Conservation (phyloP, 1,139 yeast species). For the Yamadazyma friedrichii region DNA sequence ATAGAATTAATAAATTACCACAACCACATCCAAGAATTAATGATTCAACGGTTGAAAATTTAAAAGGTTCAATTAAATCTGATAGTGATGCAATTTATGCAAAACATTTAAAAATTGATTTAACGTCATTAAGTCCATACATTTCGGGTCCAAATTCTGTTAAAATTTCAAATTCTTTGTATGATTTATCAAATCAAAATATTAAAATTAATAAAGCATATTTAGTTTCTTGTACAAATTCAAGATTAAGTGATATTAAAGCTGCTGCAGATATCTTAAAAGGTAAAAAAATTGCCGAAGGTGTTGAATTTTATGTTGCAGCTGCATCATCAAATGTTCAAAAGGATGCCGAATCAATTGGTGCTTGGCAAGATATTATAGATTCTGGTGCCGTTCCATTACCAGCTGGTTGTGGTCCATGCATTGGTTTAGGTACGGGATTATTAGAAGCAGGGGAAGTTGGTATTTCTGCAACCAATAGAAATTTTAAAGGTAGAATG, state of each 20-base stretch:
- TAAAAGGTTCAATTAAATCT: constrained; percentile 50
- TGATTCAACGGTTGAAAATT: constrained; percentile 48
- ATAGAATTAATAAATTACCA: constrained; percentile 63
- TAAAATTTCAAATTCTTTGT: constrained; percentile 77
- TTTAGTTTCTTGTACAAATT: constrained; percentile 95
- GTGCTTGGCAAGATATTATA: constrained; percentile 87
- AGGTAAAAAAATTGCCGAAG: constrained; percentile 79
- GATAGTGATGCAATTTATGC: constrained; percentile 85
- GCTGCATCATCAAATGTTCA: constrained; percentile 96
- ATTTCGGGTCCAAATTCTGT: constrained; percentile 98
- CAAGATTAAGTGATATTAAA: constrained; percentile 85
- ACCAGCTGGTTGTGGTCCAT: constrained; percentile 99
- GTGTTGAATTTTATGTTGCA: constrained; percentile 94
- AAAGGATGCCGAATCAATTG: constrained; percentile 82
- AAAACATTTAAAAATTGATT: constrained; percentile 78
- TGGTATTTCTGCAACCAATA: constrained; percentile 96
- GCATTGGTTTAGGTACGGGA: constrained; percentile 96
- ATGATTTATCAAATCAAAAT: constrained; percentile 69
- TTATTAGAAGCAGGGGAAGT: constrained; percentile 92
- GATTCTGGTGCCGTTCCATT: constrained; percentile 94
- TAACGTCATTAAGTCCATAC: constrained; percentile 83
- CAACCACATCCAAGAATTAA: constrained; percentile 88
- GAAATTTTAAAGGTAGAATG: constrained; percentile 99
- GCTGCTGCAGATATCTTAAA: constrained; percentile 89
- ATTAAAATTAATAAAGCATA: constrained; percentile 90